Percentiles rank a stretch among this genome's conserved stretches.
Conservation (phyloP, 768 basidiomycete genomes). For the Leccinum pellstonianum region DNA sequence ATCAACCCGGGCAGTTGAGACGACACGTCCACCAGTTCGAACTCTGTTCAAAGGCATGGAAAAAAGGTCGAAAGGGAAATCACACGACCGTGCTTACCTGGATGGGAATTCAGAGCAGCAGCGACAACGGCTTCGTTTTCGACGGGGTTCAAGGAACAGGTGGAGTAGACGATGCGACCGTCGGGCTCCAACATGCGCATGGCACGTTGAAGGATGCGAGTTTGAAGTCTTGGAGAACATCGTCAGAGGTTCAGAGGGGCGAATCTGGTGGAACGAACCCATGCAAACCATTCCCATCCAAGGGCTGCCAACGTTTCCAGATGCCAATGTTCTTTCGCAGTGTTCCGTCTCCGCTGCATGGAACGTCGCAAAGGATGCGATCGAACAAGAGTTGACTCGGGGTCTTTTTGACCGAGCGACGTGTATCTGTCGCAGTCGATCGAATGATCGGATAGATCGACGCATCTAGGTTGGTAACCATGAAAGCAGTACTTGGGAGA, state of each 20-base stretch:
- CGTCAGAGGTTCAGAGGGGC: constrained; percentile 5
- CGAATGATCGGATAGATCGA: constrained; percentile 76
- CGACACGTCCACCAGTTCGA: constrained; percentile 78
- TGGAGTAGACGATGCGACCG: constrained; percentile 97
- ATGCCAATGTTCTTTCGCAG: constrained; percentile 92
- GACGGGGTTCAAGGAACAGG: constrained; percentile 93
- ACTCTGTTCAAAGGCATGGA: constrained; percentile 43
- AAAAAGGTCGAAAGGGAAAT: not conserved
- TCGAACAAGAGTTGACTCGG: constrained; percentile 74
- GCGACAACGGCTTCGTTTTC: constrained; percentile 97
- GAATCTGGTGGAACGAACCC: constrained; percentile 45
- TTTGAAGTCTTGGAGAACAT: constrained; percentile 63
- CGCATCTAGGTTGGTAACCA: constrained; percentile 97
- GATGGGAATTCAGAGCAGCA: constrained; percentile 69
- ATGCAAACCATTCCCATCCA: constrained; percentile 91
- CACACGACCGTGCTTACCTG: constrained; percentile 43
- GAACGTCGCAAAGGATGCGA: constrained; percentile 93
- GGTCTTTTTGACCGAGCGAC: constrained; percentile 37
- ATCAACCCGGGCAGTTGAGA: constrained; percentile 66
- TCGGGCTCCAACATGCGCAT: constrained; percentile 81
- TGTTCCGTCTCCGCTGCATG: constrained; percentile 97
- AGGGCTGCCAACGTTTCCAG: constrained; percentile 89
- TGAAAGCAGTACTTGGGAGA: constrained; percentile 84
- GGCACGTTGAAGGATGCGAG: constrained; percentile 88
- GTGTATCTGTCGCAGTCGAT: constrained; percentile 17